Conservation (phyloP, 805 yeast species). For the Clavispora santaluciae region DNA sequence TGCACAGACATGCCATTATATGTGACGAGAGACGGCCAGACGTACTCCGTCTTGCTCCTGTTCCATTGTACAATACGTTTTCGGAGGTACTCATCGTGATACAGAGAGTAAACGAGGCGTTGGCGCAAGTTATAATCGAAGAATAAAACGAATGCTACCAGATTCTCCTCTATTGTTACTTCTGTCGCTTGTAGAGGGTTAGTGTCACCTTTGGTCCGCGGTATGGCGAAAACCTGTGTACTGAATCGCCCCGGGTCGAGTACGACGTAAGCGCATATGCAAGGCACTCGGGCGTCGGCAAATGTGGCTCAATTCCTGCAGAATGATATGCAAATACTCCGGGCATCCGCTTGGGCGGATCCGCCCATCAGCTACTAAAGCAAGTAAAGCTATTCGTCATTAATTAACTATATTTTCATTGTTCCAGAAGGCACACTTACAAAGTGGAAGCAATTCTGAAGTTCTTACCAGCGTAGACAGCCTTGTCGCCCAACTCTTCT, state of each 20-base stretch:
- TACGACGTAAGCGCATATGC: background rate
- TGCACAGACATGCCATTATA: constrained; percentile 60
- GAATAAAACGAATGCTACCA: background rate
- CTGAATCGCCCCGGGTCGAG: too few species aligned
- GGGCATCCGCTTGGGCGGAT: too few species aligned
- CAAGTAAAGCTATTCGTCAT: background rate
- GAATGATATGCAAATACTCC: too few species aligned
- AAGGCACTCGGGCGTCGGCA: background rate
- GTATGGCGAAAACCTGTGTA: too few species aligned
- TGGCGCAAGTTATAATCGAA: constrained; percentile 6
- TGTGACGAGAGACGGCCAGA: constrained; percentile 89
- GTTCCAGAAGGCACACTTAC: constrained; percentile 18
- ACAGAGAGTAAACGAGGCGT: constrained; percentile 38
- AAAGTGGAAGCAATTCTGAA: constrained; percentile 59
- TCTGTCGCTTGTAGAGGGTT: too few species aligned
- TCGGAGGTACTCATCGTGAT: constrained; percentile 52
- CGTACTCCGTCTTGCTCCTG: constrained; percentile 87
- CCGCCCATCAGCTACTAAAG: too few species aligned
- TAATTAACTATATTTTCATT: background rate
- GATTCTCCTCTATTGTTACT: too few species aligned
- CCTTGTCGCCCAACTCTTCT: constrained; percentile 98
- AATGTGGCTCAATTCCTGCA: too few species aligned
- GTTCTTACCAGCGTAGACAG: constrained; percentile 88
- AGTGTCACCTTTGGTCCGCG: too few species aligned
- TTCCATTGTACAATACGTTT: constrained; percentile 77